These are phyloP conservation scores for Eimeria sp. DNA, from an alignment of 169 alveolate species.

Conservation along the genomic window DNA sequence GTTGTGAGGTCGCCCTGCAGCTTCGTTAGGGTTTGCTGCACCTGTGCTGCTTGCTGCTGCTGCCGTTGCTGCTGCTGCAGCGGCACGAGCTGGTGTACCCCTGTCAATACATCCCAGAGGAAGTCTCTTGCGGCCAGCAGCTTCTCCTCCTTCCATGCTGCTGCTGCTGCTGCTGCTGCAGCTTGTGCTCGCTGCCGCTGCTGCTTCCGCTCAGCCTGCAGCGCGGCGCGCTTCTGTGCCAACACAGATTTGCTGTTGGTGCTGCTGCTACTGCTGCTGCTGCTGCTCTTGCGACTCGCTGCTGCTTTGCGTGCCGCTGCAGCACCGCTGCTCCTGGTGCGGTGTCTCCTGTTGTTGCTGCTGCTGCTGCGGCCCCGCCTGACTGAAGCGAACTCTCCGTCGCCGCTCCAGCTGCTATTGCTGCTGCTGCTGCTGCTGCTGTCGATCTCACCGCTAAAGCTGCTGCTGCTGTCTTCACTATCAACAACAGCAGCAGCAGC, in stretches of 20 bases:
- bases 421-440: slow-evolving; percentile 38
- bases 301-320: no score
- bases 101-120: slow-evolving; percentile 29
- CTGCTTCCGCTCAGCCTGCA: slow-evolving; percentile 41
- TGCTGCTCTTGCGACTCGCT: no score
- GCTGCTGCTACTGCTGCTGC: slow-evolving; percentile 43
- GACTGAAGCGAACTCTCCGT: neutral
- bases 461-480: slow-evolving; percentile 8
- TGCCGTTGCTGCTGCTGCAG: neutral
- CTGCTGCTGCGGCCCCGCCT: neutral
- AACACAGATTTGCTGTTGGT: neutral
- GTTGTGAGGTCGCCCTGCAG: neutral
- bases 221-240: slow-evolving; percentile 15
- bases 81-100: neutral
- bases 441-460: neutral
- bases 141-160: neutral
- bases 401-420: slow-evolving; percentile 22
- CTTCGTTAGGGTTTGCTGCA: slow-evolving; percentile 5
- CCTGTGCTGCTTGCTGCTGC: slow-evolving; percentile 2
- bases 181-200: slow-evolving; percentile 24
- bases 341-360: neutral
- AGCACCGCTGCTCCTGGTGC: no score
- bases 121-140: slow-evolving; percentile 43
- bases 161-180: slow-evolving; percentile 19
- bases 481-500: neutral